A percentile compares a stretch with the other conserved stretches of the same genome.
Conservation (phyloP, 768 basidiomycete genomes). For the Termitomyces heimii region DNA sequence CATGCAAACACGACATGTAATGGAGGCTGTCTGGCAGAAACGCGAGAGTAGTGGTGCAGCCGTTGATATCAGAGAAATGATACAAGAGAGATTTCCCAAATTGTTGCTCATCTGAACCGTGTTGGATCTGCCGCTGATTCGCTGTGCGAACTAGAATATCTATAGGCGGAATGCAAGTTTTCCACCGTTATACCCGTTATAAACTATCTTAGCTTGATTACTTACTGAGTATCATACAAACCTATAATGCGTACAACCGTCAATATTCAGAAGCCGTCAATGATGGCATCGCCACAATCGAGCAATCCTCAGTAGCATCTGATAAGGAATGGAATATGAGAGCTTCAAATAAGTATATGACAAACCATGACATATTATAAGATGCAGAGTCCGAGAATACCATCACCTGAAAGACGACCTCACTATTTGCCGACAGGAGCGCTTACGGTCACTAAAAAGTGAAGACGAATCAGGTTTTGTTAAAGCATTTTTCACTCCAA, state of each 20-base stretch:
- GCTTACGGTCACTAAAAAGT: constrained; percentile 5
- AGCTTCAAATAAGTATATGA: not conserved
- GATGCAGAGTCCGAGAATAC: too few relatives aligned
- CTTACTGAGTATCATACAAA: constrained; percentile 9
- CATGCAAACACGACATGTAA: constrained; percentile 48
- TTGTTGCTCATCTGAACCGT: constrained; percentile 41
- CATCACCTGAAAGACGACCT: not conserved
- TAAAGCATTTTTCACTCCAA: not conserved
- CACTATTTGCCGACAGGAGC: constrained; percentile 18
- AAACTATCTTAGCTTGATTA: constrained; percentile 9
- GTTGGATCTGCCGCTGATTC: not conserved
- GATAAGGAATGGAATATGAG: not conserved
- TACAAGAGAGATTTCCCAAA: constrained; percentile 42
- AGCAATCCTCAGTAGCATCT: not conserved
- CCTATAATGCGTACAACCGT: constrained; percentile 1
- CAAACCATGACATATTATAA: not conserved
- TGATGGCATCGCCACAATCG: not conserved
- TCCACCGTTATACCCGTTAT: constrained; percentile 12
- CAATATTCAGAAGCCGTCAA: not conserved
- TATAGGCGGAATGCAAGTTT: constrained; percentile 8
- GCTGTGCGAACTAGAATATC: constrained; percentile 10
- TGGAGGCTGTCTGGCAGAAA: constrained; percentile 69
- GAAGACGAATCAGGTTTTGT: constrained; percentile 3
- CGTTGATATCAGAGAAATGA: constrained; percentile 58
- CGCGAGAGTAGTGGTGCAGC: constrained; percentile 48